Evolutionary conservation across 768 basidiomycete species (phyloP).

Genomic region (Pleurotus djamor): DNA sequence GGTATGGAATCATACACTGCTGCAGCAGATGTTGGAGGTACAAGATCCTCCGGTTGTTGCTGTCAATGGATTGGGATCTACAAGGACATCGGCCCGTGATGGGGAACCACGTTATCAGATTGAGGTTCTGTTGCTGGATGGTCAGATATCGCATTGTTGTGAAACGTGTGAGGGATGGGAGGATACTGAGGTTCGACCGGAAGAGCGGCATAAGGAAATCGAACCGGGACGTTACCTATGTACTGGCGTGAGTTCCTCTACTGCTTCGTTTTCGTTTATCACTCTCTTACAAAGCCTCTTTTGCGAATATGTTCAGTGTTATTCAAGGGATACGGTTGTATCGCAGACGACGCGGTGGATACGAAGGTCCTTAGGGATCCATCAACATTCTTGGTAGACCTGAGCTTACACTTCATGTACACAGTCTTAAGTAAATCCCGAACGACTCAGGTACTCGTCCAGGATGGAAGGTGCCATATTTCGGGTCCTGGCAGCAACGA

Average conservation of each 20-base stretch:
- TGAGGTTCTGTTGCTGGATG: not conserved
- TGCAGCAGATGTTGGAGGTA: not conserved
- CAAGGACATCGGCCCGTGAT: too few relatives aligned
- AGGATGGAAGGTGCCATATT: too few relatives aligned
- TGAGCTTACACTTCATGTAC: too few relatives aligned
- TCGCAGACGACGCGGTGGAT: too few relatives aligned
- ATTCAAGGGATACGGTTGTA: not conserved
- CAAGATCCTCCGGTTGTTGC: not conserved
- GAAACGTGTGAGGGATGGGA: not conserved
- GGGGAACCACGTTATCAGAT: not conserved
- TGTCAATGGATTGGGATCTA: too few relatives aligned
- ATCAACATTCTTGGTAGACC: too few relatives aligned
- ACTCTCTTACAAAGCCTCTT: not conserved
- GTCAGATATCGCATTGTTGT: not conserved
- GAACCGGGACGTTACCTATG: not conserved
- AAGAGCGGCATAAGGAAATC: constrained; percentile 11
- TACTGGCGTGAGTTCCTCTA: not conserved
- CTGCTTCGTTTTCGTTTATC: not conserved
- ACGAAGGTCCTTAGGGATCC: too few relatives aligned
- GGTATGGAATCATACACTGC: not conserved
- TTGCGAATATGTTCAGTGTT: not conserved
- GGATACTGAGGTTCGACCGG: constrained; percentile 15
- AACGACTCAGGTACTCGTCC: too few relatives aligned
- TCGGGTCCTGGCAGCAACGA: too few relatives aligned
- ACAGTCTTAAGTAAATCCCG: too few relatives aligned